phyloP scores from a whole-genome alignment of 129 eudicot genomes.

The Chrysanthemum lavandulifolium region DNA sequence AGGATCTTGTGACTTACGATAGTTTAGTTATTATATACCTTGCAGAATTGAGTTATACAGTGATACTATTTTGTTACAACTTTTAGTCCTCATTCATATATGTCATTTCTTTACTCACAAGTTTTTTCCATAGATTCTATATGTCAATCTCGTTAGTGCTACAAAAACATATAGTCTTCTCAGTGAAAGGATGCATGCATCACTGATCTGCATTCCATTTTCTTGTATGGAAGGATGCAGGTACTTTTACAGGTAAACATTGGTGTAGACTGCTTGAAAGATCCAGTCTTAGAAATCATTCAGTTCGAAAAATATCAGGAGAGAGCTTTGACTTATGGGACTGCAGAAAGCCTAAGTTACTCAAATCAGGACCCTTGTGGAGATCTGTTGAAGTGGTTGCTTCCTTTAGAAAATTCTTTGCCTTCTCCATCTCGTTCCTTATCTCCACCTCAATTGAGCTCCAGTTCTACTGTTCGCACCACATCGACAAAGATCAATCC shows the following conservation, averaged over 20 bases:
- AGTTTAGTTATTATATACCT: not conserved
- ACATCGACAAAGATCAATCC: constrained; percentile 54
- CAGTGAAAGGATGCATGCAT: constrained; percentile 11
- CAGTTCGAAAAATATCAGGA: constrained; percentile 83
- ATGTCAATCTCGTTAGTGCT: constrained; percentile 14
- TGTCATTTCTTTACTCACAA: not conserved
- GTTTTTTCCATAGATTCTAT: constrained; percentile 8
- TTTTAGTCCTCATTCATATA: not conserved
- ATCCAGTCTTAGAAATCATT: constrained; percentile 81
- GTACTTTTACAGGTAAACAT: constrained; percentile 88
- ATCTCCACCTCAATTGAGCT: constrained; percentile 57
- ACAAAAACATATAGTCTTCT: not conserved
- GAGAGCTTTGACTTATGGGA: constrained; percentile 26
- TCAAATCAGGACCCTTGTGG: constrained; percentile 61
- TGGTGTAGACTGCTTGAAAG: constrained; percentile 61
- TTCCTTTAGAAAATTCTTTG: constrained; percentile 79
- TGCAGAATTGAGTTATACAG: not conserved
- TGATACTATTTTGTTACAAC: not conserved
- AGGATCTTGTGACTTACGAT: no score
- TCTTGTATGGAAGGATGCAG: constrained; percentile 99
- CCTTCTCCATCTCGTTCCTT: constrained; percentile 55
- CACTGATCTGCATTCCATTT: constrained; percentile 51
- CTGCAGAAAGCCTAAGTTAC: constrained; percentile 20
- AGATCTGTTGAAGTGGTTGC: constrained; percentile 86
- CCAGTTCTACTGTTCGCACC: constrained; percentile 52